Conservation (phyloP, 768 basidiomycete genomes). For the Candolleomyces efflorescens region DNA sequence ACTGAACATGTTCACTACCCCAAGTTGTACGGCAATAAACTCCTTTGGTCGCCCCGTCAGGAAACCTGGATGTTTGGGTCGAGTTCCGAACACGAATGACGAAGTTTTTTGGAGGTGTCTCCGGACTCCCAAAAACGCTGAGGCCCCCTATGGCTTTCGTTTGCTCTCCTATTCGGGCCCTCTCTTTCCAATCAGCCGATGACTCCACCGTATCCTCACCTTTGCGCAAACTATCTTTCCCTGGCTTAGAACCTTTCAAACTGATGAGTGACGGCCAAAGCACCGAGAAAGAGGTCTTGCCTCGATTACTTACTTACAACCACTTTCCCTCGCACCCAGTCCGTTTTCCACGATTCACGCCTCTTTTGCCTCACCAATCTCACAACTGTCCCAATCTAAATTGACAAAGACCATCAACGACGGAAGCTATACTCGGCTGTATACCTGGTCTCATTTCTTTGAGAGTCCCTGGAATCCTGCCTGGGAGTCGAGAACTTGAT, state of each 20-base stretch:
- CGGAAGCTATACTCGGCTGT: constrained; percentile 44
- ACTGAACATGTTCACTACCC: constrained; percentile 44
- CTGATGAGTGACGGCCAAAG: constrained; percentile 32
- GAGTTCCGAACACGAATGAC: constrained; percentile 8
- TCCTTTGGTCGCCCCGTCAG: constrained; percentile 33
- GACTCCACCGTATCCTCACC: constrained; percentile 34
- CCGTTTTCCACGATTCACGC: constrained; percentile 53
- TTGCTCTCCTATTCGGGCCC: constrained; percentile 34
- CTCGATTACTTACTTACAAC: neutral
- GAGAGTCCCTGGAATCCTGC: constrained; percentile 44
- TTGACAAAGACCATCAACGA: constrained; percentile 33
- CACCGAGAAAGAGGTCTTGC: constrained; percentile 9
- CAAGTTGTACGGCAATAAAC: constrained; percentile 38
- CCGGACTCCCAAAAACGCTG: constrained; percentile 4
- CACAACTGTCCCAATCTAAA: constrained; percentile 41
- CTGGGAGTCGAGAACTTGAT: constrained; percentile 37
- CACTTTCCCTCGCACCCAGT: constrained; percentile 43
- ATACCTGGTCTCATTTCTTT: constrained; percentile 46
- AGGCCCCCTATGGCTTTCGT: constrained; percentile 15
- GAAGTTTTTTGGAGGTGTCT: constrained; percentile 2
- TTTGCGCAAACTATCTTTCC: constrained; percentile 41
- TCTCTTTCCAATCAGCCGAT: constrained; percentile 39
- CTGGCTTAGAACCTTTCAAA: constrained; percentile 40
- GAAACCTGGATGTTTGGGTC: constrained; percentile 42
- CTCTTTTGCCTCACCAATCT: constrained; percentile 47